These are phyloP conservation scores for Pueraria montana DNA, from an alignment of 306 rosid species.

Conservation along the genomic window DNA sequence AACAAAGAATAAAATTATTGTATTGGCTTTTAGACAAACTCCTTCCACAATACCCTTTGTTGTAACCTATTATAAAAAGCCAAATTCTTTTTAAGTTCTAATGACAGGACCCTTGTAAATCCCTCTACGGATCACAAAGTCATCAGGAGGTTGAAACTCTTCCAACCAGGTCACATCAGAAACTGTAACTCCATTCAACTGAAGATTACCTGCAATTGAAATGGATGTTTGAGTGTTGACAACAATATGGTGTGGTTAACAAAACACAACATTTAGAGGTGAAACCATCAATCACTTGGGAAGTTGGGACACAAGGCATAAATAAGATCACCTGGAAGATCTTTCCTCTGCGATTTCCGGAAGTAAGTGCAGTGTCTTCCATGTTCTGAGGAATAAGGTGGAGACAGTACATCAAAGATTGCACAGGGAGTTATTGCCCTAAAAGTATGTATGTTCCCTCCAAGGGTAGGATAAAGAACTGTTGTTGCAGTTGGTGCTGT, in stretches of 20 bases:
- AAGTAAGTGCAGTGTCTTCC: constrained; percentile 92
- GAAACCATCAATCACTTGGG: constrained; percentile 19
- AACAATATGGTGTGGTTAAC: background rate
- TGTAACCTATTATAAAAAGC: constrained; percentile 56
- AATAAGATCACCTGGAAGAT: constrained; percentile 76
- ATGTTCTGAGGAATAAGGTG: constrained; percentile 88
- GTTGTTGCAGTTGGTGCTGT: constrained; percentile 85
- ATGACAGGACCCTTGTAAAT: constrained; percentile 93
- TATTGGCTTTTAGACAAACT: constrained; percentile 60
- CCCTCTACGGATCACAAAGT: constrained; percentile 92
- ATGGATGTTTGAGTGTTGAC: background rate
- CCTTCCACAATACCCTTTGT: constrained; percentile 57
- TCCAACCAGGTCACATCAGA: constrained; percentile 85
- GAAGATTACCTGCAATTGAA: constrained; percentile 59
- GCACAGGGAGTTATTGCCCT: constrained; percentile 93
- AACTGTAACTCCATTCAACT: constrained; percentile 64
- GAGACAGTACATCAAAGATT: constrained; percentile 83
- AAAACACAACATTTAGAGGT: constrained; percentile 12
- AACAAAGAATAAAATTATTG: constrained; percentile 60
- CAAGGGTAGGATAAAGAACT: constrained; percentile 82
- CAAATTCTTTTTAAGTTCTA: constrained; percentile 64
- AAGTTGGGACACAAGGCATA: background rate
- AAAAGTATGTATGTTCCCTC: constrained; percentile 93
- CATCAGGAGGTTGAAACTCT: constrained; percentile 86
- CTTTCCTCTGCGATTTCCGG: constrained; percentile 70